phyloP scores from a whole-genome alignment of 169 alveolate species.

The Plasmodium chabaudi region DNA sequence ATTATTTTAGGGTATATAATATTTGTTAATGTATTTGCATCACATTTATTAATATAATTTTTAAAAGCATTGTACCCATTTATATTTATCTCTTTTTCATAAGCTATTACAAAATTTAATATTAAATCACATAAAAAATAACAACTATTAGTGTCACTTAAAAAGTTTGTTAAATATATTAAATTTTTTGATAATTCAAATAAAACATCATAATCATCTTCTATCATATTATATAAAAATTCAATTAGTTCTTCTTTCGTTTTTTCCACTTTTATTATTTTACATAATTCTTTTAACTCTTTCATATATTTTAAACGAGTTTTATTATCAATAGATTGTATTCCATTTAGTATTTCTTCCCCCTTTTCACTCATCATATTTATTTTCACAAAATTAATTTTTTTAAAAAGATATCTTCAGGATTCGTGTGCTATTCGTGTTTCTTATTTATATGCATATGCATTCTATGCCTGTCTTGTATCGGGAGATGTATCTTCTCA shows the following conservation, averaged over 20 bases:
- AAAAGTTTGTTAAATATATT: slow-evolving; percentile 33
- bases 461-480: background rate
- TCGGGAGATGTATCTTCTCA: background rate
- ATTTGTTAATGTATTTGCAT: slow-evolving; percentile 19
- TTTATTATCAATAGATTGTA: slow-evolving; percentile 54
- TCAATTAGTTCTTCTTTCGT: slow-evolving; percentile 58
- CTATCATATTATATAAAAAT: slow-evolving; percentile 66
- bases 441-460: background rate
- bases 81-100: slow-evolving; percentile 61
- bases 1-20: slow-evolving; percentile 48
- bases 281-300: slow-evolving; percentile 51
- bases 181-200: slow-evolving; percentile 65
- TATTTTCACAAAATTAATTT: background rate
- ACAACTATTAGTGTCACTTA: slow-evolving; percentile 38
- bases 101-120: slow-evolving; percentile 45
- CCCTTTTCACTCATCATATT: slow-evolving; percentile 27
- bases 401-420: background rate
- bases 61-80: slow-evolving; percentile 72
- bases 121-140: slow-evolving; percentile 46
- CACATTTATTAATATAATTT: slow-evolving; percentile 49
- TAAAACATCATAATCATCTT: slow-evolving; percentile 71
- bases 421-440: background rate
- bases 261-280: slow-evolving; percentile 56
- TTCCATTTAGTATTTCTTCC: slow-evolving; percentile 68
- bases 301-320: slow-evolving; percentile 45